Evolutionary conservation across 2,329 filamentous ascomycete species (phyloP).

Genomic region (Penicillium sclerotigenum): DNA sequence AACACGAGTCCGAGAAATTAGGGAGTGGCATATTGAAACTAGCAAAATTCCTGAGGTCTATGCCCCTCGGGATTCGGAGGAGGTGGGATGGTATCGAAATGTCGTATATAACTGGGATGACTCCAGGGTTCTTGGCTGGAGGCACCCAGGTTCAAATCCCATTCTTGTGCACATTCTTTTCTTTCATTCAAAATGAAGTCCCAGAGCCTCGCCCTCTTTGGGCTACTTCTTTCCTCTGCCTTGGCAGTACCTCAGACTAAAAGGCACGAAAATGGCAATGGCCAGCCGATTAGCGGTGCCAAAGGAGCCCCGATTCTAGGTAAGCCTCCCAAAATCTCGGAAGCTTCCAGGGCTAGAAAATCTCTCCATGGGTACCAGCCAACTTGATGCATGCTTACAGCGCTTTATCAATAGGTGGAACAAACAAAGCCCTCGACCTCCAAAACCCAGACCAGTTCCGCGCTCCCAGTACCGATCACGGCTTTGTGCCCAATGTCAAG

Average conservation of each 20-base stretch:
- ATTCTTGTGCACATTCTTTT: neutral
- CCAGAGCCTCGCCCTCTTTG: constrained; percentile 14
- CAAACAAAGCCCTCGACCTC: constrained; percentile 59
- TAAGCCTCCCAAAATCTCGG: constrained; percentile 30
- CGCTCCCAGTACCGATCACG: constrained; percentile 59
- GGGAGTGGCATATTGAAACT: neutral
- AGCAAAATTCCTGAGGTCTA: neutral
- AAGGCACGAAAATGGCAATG: constrained; percentile 46
- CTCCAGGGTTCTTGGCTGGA: neutral
- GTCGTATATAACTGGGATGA: neutral
- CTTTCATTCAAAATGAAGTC: constrained; percentile 15
- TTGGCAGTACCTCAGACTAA: constrained; percentile 14
- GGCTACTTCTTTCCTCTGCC: constrained; percentile 18
- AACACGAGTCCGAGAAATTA: neutral
- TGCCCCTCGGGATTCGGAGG: neutral
- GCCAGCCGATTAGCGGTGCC: constrained; percentile 56
- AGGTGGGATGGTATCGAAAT: neutral
- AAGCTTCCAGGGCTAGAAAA: neutral
- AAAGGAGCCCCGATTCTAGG: constrained; percentile 59
- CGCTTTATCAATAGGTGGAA: constrained; percentile 52
- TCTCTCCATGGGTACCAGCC: neutral
- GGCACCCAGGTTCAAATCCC: neutral
- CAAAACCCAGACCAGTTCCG: constrained; percentile 64
- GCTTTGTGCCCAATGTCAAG: constrained; percentile 64
- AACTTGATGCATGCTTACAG: neutral